Base-by-base conservation (phyloP, 1,284 basidiomycete genomes). In the Trametes versicolor region DNA sequence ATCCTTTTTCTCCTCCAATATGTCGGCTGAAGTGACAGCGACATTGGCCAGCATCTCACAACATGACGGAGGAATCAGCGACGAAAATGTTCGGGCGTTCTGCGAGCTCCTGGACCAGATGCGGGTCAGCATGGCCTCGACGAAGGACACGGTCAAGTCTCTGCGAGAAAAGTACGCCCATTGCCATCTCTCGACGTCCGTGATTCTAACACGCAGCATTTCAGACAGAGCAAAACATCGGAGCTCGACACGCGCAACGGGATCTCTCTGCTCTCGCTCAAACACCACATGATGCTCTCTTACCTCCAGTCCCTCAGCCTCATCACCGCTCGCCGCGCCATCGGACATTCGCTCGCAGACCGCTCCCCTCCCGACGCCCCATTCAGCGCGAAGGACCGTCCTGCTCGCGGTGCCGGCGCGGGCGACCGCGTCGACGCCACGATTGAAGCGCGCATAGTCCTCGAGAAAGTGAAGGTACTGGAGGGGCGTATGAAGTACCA, bases 401-500 rank as follows among this genome's bases (percentile, higher is more conserved):
- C 72, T 21, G 67, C 75, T 27, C 83, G 92, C 50, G 91, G 91
- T 0, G 73, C 78, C 4, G 81, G 78, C 36, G 76, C 84, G 0
- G 91, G 90, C 1, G 92, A 94, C 74, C 73, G 89, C 7, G 87
- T 93, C 4, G 91, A 93, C 73, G 84, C 85, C 0, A 85, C 93
- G 81, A 83, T 95, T 50, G 90, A 94, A 71, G 86, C 85, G 21
- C 85, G 92, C 15, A 76, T 93, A 27, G 85, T 91, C 7, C 81
- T 95, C n/a, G 94, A 96, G 75, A 95, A 94, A 78, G 82, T 90
- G 56, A 90, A 89, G 68, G 82, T 86, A 1, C 82, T 99, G 43
- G 97, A 99, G 78, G 85, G 84, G 60, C 90, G 94, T 73, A 91
- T 99, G 85, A 90, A 88, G 65, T 98, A 99, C 77, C 97, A 99